These are phyloP conservation scores for Lophium mytilinum DNA, from an alignment of 495 filamentous ascomycete species.

Conservation along the genomic window DNA sequence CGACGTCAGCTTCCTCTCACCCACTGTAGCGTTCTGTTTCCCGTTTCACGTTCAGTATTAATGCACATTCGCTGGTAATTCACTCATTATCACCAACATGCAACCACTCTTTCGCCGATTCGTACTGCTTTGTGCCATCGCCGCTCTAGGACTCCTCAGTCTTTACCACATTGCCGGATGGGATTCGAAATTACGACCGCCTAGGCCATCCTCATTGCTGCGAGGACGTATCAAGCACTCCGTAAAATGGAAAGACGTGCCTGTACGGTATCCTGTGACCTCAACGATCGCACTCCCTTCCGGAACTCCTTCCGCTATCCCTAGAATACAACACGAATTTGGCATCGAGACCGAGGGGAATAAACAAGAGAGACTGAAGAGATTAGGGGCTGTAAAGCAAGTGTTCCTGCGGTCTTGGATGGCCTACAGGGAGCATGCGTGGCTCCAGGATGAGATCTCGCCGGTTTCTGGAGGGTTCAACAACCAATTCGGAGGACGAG, in stretches of 20 bases:
- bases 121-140: not conserved
- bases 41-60: not conserved
- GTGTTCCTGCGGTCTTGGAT: slow-evolving; percentile 67
- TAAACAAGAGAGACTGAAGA: slow-evolving; percentile 22
- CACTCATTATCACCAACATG: not conserved
- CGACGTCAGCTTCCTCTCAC: no score
- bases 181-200: not conserved
- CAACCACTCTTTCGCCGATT: not conserved
- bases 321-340: not conserved
- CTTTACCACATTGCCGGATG: not conserved
- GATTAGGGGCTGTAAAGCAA: slow-evolving; percentile 48
- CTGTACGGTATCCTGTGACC: not conserved
- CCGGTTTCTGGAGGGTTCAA: slow-evolving; percentile 53
- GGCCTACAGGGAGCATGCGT: slow-evolving; percentile 68
- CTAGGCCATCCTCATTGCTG: not conserved
- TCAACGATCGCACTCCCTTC: not conserved
- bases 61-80: not conserved
- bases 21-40: no score
- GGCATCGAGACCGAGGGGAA: slow-evolving; percentile 14
- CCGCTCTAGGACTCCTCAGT: not conserved
- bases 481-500: slow-evolving; percentile 33
- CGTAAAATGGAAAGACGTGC: not conserved
- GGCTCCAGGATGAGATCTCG: slow-evolving; percentile 69
- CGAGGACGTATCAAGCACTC: not conserved
- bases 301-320: not conserved